Evolutionary conservation across 257 asterid genomes (phyloP).

Genomic region (Solanum corneliomulleri): DNA sequence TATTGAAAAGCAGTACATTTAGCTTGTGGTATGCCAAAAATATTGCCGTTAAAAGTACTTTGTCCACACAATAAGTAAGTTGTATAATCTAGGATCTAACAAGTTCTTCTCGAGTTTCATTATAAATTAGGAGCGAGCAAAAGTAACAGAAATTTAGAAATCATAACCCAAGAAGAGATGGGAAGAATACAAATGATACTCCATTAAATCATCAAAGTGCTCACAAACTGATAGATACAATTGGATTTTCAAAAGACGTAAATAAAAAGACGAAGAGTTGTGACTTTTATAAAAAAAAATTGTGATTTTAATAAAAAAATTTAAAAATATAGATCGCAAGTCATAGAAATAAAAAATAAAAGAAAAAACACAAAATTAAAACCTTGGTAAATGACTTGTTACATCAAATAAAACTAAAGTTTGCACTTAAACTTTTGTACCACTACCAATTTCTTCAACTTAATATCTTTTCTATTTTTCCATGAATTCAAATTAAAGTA

Average conservation of each 20-base stretch:
- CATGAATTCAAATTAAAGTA: neutral
- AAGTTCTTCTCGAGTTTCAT: too few relatives aligned
- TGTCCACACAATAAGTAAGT: too few relatives aligned
- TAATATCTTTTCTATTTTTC: neutral
- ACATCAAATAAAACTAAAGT: neutral
- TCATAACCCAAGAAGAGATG: neutral
- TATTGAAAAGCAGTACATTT: too few relatives aligned
- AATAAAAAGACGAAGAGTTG: too few relatives aligned
- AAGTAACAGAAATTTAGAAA: neutral
- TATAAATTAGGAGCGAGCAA: too few relatives aligned
- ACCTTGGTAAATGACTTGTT: neutral
- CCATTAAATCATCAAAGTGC: neutral
- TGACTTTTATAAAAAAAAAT: too few relatives aligned
- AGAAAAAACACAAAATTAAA: neutral
- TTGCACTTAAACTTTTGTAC: neutral
- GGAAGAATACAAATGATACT: neutral
- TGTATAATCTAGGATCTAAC: too few relatives aligned
- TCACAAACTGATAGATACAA: neutral
- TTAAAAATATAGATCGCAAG: rapidly evolving
- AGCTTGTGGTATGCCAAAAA: too few relatives aligned
- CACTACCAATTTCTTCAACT: neutral
- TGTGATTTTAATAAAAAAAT: rapidly evolving
- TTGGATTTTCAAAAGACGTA: too few relatives aligned
- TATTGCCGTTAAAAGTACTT: too few relatives aligned
- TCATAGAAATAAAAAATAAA: too few relatives aligned